These are phyloP conservation scores for Kentomonas sorsogonicus DNA, from an alignment of 208 protist genomes.

Conservation along the genomic window DNA sequence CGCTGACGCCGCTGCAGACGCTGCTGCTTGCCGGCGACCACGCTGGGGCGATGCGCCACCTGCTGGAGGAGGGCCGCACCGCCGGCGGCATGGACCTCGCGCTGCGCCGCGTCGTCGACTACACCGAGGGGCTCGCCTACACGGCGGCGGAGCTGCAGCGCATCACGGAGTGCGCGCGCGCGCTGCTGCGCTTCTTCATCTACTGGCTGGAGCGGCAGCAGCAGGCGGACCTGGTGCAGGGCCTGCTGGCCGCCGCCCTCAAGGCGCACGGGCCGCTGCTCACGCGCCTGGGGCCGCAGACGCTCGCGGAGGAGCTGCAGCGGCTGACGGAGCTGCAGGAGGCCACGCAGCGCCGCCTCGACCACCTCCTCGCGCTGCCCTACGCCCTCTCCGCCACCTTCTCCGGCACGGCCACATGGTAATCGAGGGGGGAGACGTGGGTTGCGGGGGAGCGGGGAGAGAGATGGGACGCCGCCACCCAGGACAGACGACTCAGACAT, in stretches of 20 bases:
- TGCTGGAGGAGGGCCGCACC: conserved; percentile 39
- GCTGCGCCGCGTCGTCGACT: conserved; percentile 63
- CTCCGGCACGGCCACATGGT: conserved; percentile 58
- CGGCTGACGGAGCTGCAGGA: conserved; percentile 62
- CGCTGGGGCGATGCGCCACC: conserved; percentile 54
- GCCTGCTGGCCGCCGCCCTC: conserved; percentile 60
- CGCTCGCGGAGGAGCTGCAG: conserved; percentile 31
- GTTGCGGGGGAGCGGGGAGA: too few relatives aligned
- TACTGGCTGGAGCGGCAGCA: conserved; percentile 44
- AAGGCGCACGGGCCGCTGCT: conserved; percentile 61
- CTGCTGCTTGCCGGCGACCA: conserved; percentile 52
- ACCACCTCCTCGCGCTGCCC: conserved; percentile 73
- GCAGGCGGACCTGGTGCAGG: conserved; percentile 78
- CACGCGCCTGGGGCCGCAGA: conserved; percentile 47
- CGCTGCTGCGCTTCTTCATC: conserved; percentile 50
- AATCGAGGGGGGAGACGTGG: too few relatives aligned
- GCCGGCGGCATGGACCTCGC: conserved; percentile 74
- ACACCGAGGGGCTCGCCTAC: conserved; percentile 62
- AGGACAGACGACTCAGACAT: too few relatives aligned
- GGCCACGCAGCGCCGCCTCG: conserved; percentile 49
- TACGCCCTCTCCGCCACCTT: conserved; percentile 56
- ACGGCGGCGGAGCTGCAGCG: conserved; percentile 46
- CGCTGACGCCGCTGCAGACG: conserved; percentile 53
- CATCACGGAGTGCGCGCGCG: conserved; percentile 41
- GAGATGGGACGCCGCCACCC: too few relatives aligned